A percentile compares a stretch with the other conserved stretches of the same genome.
Conservation (phyloP, 768 basidiomycete genomes). For the Tylopilus felleus region DNA sequence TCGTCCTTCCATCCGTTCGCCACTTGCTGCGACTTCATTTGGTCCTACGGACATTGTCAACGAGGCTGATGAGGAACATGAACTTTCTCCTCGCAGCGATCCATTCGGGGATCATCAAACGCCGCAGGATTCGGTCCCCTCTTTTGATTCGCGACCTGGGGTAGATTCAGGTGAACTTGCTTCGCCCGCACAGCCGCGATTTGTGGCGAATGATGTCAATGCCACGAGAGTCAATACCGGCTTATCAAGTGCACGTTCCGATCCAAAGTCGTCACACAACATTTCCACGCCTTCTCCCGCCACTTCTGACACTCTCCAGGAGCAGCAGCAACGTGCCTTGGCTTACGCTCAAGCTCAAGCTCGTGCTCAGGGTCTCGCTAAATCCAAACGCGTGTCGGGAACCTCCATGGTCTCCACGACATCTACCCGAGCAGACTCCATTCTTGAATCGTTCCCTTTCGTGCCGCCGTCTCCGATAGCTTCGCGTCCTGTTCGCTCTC, state of each 20-base stretch:
- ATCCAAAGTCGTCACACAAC: slow-evolving; percentile 47
- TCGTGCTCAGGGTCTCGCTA: slow-evolving; percentile 49
- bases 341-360: slow-evolving; percentile 59
- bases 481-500: slow-evolving; percentile 70
- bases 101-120: slow-evolving; percentile 64
- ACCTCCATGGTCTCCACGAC: slow-evolving; percentile 65
- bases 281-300: slow-evolving; percentile 53
- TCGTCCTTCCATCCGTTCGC: slow-evolving; percentile 55
- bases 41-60: slow-evolving; percentile 61
- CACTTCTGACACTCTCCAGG: slow-evolving; percentile 44
- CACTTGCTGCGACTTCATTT: slow-evolving; percentile 68
- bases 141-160: slow-evolving; percentile 25
- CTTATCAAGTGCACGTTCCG: slow-evolving; percentile 35
- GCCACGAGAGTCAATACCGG: slow-evolving; percentile 69
- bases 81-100: slow-evolving; percentile 33
- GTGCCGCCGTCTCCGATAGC: slow-evolving; percentile 89
- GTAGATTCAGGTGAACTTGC: slow-evolving; percentile 39
- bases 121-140: slow-evolving; percentile 13
- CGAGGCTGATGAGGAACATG: slow-evolving; percentile 40
- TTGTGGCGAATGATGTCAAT: slow-evolving; percentile 56
- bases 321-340: slow-evolving; percentile 65
- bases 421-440: slow-evolving; percentile 76
- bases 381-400: slow-evolving; percentile 51
- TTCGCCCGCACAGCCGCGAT: slow-evolving; percentile 52
- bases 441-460: slow-evolving; percentile 84